Evolutionary conservation across 805 yeast genomes (phyloP).

Genomic region (Cyberlindnera misumaiensis): DNA sequence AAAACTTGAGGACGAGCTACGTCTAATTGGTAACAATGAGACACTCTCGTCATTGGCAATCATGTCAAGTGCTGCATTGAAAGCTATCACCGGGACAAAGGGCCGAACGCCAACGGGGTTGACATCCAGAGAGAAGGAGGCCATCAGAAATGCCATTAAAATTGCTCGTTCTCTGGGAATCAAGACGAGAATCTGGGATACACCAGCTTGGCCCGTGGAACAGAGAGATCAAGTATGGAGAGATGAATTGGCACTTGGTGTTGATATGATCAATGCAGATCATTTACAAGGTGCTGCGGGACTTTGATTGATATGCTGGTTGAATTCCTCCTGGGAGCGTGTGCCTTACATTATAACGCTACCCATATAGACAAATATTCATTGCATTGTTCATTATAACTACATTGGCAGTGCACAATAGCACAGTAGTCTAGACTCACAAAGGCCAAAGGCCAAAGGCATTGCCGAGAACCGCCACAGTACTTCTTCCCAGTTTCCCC

Average conservation of each 20-base stretch:
- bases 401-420: too few relatives aligned
- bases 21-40: neutral
- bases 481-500: too few relatives aligned
- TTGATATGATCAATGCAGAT: constrained; percentile 59
- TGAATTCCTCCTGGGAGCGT: too few relatives aligned
- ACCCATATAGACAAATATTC: too few relatives aligned
- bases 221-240: constrained; percentile 41
- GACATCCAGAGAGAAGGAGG: constrained; percentile 25
- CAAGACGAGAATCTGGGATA: constrained; percentile 65
- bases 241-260: constrained; percentile 39
- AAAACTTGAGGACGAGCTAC: neutral
- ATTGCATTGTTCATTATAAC: too few relatives aligned
- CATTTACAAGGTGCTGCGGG: constrained; percentile 37
- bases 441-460: too few relatives aligned
- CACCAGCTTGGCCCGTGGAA: constrained; percentile 56
- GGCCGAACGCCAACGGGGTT: constrained; percentile 23
- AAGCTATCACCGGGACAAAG: constrained; percentile 12
- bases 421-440: too few relatives aligned
- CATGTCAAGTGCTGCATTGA: constrained; percentile 39
- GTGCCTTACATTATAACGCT: too few relatives aligned
- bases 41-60: constrained; percentile 21
- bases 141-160: constrained; percentile 22
- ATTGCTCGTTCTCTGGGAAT: constrained; percentile 45
- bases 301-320: too few relatives aligned
- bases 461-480: too few relatives aligned